Evolutionary conservation across 169 alveolate genomes (phyloP), one percentile per base, ranked within the genome.

Genomic region (Cryptosporidium parvum): DNA sequence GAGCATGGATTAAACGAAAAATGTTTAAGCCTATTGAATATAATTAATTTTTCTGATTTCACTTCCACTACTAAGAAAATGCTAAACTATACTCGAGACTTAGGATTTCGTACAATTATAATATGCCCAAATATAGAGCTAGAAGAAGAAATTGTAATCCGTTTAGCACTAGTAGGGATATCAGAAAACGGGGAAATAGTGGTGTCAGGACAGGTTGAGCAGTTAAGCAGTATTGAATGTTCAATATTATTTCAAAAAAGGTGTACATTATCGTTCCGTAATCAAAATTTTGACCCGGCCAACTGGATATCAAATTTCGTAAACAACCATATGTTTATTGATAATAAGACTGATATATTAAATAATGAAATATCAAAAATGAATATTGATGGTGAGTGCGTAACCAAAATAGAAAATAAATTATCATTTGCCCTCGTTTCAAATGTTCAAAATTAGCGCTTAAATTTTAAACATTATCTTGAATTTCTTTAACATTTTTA

Each of bases 171-270:
- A 21, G 75, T 67, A 16, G 35, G 80, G 14, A 26, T 80, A 80
- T 80, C 89, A 18, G 68, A 37, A 26, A 59, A 80, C 42, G 89
- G 89, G 21, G 42, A 44, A 14, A 59, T 80, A 21, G 35, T 65
- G 14, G 12, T 67, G 1, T 59, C 67, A 45, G 21, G 67, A n/a
- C 37, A 80, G 45, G 48, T 80, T 14, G 80, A 65, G 44, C 75
- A 80, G 16, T 45, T 80, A 42, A 44, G 56, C 21, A 59, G 39
- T 23, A 29, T 39, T 44, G 89, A 80, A 65, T 80, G 89, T 29
- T 80, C 89, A 26, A 58, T 62, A 61, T 14, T 80, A 48, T 80
- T 62, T 45, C 89, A 80, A 62, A 80, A 80, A 67, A 39, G 26
- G 65, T 80, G 89, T 42, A 80, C 48, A 1, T 10, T 80, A 23